phyloP scores from a whole-genome alignment of 2,329 filamentous ascomycete species.

The Aschersonia sp. region DNA sequence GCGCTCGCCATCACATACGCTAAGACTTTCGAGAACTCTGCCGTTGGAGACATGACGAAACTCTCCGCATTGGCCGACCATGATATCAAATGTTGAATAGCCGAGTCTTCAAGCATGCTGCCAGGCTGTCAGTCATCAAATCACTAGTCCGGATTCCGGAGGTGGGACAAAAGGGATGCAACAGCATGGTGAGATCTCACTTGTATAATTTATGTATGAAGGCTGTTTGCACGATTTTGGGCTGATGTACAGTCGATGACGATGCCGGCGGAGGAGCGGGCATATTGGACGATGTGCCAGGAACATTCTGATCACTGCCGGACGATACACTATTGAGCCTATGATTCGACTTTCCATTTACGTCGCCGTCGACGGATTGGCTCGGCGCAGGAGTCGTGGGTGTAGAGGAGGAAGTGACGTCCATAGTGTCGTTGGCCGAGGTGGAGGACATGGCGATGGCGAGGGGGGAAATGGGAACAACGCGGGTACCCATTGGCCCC shows the following conservation, averaged over 20 bases:
- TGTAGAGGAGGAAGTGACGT: constrained; percentile 39
- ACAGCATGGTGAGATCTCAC: constrained; percentile 34
- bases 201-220: constrained; percentile 99
- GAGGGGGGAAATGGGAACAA: constrained; percentile 42
- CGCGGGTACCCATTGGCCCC: constrained; percentile 25
- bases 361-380: constrained; percentile 28
- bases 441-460: constrained; percentile 45
- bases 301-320: constrained; percentile 20
- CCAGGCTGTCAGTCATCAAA: constrained; percentile 3
- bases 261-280: constrained; percentile 31
- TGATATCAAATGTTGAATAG: constrained; percentile 88
- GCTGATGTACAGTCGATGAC: constrained; percentile 73
- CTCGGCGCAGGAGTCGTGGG: constrained; percentile 27
- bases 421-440: constrained; percentile 47
- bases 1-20: constrained; percentile 50
- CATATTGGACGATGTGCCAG: constrained; percentile 25
- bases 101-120: constrained; percentile 93
- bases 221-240: constrained; percentile 94
- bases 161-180: not conserved
- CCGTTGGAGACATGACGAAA: constrained; percentile 96
- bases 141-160: not conserved
- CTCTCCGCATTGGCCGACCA: constrained; percentile 92
- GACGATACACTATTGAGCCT: constrained; percentile 21
- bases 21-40: constrained; percentile 94
- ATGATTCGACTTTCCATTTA: constrained; percentile 20